A percentile compares a stretch with the other conserved stretches of the same genome.
Conservation (phyloP, 2,329 filamentous ascomycete genomes). For the Ophiostoma piceae region DNA sequence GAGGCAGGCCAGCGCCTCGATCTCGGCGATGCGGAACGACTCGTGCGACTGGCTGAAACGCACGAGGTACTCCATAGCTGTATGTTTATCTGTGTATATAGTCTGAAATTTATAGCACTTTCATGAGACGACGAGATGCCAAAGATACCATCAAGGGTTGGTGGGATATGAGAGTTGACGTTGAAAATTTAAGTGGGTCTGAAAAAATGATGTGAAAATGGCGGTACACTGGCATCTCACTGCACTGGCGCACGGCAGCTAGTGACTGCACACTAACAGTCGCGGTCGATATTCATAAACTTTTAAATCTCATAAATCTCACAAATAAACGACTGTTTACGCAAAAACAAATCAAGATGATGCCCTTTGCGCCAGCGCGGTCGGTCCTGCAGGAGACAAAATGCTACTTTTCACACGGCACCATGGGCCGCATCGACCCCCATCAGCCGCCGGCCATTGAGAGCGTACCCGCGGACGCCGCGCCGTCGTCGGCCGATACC, state of each 20-base stretch:
- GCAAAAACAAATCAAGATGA: slow-evolving; percentile 36
- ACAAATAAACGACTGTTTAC: not conserved
- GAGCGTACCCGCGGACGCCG: not conserved
- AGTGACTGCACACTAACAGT: slow-evolving; percentile 3
- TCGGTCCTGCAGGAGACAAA: slow-evolving; percentile 55
- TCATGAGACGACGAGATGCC: too few relatives aligned
- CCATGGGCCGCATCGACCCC: slow-evolving; percentile 64
- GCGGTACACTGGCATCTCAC: slow-evolving; percentile 7
- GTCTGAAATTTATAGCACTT: too few relatives aligned
- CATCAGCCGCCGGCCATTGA: slow-evolving; percentile 58
- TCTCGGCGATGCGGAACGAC: slow-evolving; percentile 80
- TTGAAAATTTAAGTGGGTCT: slow-evolving; percentile 25
- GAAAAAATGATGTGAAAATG: slow-evolving; percentile 19
- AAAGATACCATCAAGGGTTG: not conserved
- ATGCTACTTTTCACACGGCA: slow-evolving; percentile 68
- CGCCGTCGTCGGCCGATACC: not conserved
- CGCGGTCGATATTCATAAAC: slow-evolving; percentile 2
- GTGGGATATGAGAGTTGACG: slow-evolving; percentile 12
- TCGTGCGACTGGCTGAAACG: slow-evolving; percentile 87
- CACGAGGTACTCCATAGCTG: slow-evolving; percentile 69
- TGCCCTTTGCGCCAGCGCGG: slow-evolving; percentile 39
- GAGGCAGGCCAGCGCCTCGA: slow-evolving; percentile 70
- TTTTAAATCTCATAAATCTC: not conserved
- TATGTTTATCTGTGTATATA: not conserved
- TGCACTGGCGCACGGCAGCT: not conserved